Evolutionary conservation across 83 land plant genomes (phyloP).

Genomic region (Picea mariana): DNA sequence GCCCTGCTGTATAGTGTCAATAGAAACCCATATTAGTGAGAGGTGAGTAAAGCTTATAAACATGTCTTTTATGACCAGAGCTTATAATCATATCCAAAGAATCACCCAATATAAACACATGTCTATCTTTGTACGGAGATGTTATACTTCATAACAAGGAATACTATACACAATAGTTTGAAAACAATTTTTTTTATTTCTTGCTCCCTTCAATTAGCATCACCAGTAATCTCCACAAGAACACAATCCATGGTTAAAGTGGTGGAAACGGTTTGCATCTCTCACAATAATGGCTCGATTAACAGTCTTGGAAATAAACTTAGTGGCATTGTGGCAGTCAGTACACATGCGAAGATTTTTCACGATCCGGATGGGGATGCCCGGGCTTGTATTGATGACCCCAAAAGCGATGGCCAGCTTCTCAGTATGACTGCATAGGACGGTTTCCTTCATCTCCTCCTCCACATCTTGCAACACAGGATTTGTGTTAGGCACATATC

Average conservation of each 20-base stretch:
- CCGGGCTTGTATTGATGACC: conserved; percentile 39
- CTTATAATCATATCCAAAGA: too few relatives aligned
- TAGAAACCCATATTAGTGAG: too few relatives aligned
- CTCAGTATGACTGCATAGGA: conserved; percentile 35
- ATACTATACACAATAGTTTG: too few relatives aligned
- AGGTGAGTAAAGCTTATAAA: too few relatives aligned
- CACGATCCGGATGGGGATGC: conserved; percentile 37
- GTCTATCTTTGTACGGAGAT: too few relatives aligned
- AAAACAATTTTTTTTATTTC: too few relatives aligned
- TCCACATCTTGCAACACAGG: conserved; percentile 51
- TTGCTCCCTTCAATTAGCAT: conserved; percentile 10
- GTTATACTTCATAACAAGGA: too few relatives aligned
- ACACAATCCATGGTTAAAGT: conserved; percentile 49
- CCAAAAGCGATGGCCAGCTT: conserved; percentile 57
- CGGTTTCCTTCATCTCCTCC: conserved; percentile 25
- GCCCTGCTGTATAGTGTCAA: too few relatives aligned
- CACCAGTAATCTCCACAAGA: conserved; percentile 70
- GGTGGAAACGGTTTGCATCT: conserved; percentile 61
- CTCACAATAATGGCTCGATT: conserved; percentile 47
- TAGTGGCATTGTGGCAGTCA: conserved; percentile 43
- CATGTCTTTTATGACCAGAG: too few relatives aligned
- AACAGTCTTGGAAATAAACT: conserved; percentile 28
- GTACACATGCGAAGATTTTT: conserved; percentile 52
- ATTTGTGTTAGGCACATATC: conserved; percentile 41
- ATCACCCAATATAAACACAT: too few relatives aligned